phyloP scores from a whole-genome alignment of 2,329 filamentous ascomycete species.

The Dryadomyces quercivorus region DNA sequence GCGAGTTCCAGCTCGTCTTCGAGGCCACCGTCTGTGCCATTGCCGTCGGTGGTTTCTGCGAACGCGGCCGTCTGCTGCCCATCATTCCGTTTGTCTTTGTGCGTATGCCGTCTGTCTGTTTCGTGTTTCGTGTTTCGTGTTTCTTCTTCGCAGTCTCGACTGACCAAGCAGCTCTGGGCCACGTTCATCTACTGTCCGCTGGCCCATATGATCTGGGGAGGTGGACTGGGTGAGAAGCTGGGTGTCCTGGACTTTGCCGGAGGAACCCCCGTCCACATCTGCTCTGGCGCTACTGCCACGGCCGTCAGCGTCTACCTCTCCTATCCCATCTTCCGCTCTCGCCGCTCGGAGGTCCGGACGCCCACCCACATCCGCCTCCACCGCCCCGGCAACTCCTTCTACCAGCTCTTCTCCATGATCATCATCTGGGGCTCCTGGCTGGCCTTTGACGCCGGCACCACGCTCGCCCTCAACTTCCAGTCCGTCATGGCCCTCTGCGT shows the following conservation, averaged over 20 bases:
- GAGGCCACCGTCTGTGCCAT: slow-evolving; percentile 8
- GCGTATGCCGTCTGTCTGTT: neutral
- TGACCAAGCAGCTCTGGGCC: slow-evolving; percentile 46
- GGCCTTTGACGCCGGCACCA: slow-evolving; percentile 92
- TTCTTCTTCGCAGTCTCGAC: neutral
- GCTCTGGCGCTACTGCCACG: slow-evolving; percentile 78
- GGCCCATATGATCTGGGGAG: slow-evolving; percentile 89
- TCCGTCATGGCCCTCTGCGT: slow-evolving; percentile 97
- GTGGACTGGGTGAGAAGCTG: slow-evolving; percentile 82
- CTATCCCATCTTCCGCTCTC: slow-evolving; percentile 65
- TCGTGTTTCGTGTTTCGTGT: neutral
- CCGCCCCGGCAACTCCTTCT: slow-evolving; percentile 4
- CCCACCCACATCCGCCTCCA: slow-evolving; percentile 6
- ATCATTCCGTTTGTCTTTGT: slow-evolving; percentile 8
- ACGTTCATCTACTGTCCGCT: slow-evolving; percentile 94
- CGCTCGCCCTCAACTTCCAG: slow-evolving; percentile 85
- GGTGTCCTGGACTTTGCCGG: slow-evolving; percentile 93
- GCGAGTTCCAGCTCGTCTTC: slow-evolving; percentile 50
- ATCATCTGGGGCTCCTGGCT: slow-evolving; percentile 99
- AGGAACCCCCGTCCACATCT: slow-evolving; percentile 82
- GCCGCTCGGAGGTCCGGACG: slow-evolving; percentile 42
- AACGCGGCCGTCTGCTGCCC: slow-evolving; percentile 3
- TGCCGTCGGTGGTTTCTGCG: slow-evolving; percentile 6
- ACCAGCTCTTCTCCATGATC: slow-evolving; percentile 65
- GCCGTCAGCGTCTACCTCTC: slow-evolving; percentile 91